phyloP scores from a whole-genome alignment of 1,284 basidiomycete genomes.

The Ganoderma resinaceum region DNA sequence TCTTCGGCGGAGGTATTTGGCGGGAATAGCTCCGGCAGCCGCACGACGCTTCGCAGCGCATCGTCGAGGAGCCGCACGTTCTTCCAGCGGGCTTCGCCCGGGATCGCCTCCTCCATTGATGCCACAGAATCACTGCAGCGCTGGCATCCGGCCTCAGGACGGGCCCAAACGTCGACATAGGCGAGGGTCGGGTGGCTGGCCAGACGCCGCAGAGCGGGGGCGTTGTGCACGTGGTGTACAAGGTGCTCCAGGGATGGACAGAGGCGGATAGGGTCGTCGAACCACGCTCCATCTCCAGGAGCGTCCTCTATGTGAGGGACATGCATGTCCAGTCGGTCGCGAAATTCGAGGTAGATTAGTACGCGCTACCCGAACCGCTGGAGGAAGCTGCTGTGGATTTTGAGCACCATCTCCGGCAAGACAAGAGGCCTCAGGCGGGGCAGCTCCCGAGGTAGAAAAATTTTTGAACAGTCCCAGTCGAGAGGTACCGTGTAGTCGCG shows the following conservation, averaged over 20 bases:
- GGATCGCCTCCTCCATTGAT: conserved; percentile 2
- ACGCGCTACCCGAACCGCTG: conserved; percentile 8
- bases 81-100: conserved; percentile 14
- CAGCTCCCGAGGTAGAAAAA: conserved; percentile 13
- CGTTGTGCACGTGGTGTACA: conserved; percentile 14
- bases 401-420: conserved; percentile 9
- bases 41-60: conserved; percentile 6
- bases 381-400: conserved; percentile 15
- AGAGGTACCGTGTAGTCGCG: conserved; percentile 9
- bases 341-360: conserved; percentile 23
- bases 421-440: conserved; percentile 18
- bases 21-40: conserved; percentile 13
- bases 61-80: conserved; percentile 22
- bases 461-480: neutral
- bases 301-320: neutral
- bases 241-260: conserved; percentile 17
- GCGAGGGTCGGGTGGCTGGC: conserved; percentile 16
- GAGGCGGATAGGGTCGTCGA: conserved; percentile 10
- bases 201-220: conserved; percentile 2
- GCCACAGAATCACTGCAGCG: neutral
- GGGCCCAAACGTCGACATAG: conserved; percentile 18
- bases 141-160: neutral
- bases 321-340: conserved; percentile 17
- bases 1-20: conserved; percentile 15
- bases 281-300: neutral